Evolutionary conservation across 768 basidiomycete species (phyloP), one percentile per base, ranked within the genome.

Genomic region (Tremella mesenterica): DNA sequence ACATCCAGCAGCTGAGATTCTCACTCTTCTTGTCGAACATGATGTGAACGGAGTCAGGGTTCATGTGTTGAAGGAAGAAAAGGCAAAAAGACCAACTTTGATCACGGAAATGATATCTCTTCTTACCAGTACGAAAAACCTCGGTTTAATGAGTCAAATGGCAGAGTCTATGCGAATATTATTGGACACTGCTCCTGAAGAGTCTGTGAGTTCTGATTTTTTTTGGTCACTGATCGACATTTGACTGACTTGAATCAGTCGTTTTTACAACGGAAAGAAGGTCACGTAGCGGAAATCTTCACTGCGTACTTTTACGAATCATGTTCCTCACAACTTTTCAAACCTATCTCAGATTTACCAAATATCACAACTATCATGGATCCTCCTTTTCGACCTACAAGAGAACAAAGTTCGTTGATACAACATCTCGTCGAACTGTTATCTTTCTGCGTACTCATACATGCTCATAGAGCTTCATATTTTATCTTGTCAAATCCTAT

Each of bases 361-460:
- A 86, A 88, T 60, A 84, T 77, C 73, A 80, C 78, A 65, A 75
- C 76, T 39, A 75, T 16, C 29, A 26, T 26, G 20, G 47, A 46
- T 9, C 50, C 51, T 7, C 54, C 61, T 2, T 20, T 56, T 12
- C 49, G 54, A 25, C 55, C 71, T 26, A 21, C 82, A 21, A 79
- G 86, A 63, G 86, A 89, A 67, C 81, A 82, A 66, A 81, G 84
- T 39, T 85, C 89, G 67, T 84, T 93, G 60, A 84, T 83, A 69
- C 81, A 90, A 58, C 88, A 89, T 73, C 80, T 96, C 48, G 87
- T 86, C 75, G 93, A 99, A 71, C 77, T 96, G 58, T 77, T 96
- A 57, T 86, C 86, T 75, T 88, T 83, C 74, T 90, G 89, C 75
- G 79, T 87, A 55, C 77, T 80, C 49, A 89, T 92, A 74, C 93